Base-by-base conservation (phyloP, 2,329 filamentous ascomycete genomes). In the Scedosporium aurantiacum region DNA sequence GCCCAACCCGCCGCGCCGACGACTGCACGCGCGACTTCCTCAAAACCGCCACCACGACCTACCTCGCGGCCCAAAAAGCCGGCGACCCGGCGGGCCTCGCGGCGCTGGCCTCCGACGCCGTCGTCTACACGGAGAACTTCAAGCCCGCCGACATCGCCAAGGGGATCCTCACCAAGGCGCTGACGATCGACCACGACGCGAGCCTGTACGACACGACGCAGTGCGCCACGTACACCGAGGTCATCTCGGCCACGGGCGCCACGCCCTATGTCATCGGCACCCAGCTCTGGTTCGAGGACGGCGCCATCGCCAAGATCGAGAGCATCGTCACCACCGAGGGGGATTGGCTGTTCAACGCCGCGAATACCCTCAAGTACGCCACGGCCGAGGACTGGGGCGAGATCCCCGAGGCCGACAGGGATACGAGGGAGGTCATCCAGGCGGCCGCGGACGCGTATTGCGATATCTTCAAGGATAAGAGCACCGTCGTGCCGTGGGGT, bases 311-410 rank as follows among this genome's bases (percentile, higher is more conserved):
- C 50, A 64, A 67, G 58, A 64, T 66, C 61, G 70, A 69, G 63
- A 65, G 68, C 18, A 65, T 74, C 50, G 67, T 73, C 54, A 73
- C 72, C 5, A 70, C 71, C 61, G 64, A 63, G 58, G 72, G 71
- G 43, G 71, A 73, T 66, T 75, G 73, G 73, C 68, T 73, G n/a
- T 75, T 75, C 66, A 72, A 74, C 60, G 71, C 72, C 8, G 67
- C 72, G 2, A 67, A 67, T 23, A 74, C 72, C 16, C 67, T 70
- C 57, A 70, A 70, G 63, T 73, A 71, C 66, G 69, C 71, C 4
- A 65, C 67, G 5, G 67, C 65, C n/a, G 72, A 74, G 67, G 62
- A 64, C n/a, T 75, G 72, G 72, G 65, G 64, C 40, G 66, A 67
- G 27, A 71, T 74, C 61, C 66, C 70, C 6, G 69, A 68, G 45